Conservation (phyloP, 139 green algal species). For the Tetratostichococcus sp. region DNA sequence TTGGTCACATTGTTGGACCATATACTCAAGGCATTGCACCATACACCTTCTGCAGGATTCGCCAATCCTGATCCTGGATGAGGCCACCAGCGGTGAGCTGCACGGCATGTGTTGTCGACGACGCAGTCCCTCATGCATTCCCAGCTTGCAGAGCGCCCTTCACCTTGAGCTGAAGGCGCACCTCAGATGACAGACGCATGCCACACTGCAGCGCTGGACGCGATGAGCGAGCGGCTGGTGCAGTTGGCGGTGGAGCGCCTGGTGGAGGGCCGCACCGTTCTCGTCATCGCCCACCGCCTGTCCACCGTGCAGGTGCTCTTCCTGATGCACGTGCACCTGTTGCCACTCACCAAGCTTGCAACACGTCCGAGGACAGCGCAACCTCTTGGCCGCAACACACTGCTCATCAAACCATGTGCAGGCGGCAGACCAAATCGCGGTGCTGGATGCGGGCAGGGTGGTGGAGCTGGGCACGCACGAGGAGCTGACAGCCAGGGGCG, state of each 20-base stretch:
- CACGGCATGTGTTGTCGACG: neutral
- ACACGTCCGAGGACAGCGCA: too few species aligned
- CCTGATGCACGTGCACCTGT: too few species aligned
- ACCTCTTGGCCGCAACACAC: too few species aligned
- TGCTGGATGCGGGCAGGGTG: conserved; percentile 48
- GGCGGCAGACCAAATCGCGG: conserved; percentile 51
- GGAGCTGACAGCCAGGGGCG: conserved; percentile 31
- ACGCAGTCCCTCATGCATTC: too few species aligned
- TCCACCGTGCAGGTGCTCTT: conserved; percentile 59
- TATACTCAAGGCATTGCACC: too few species aligned
- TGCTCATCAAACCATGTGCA: too few species aligned
- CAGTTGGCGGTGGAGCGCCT: conserved; percentile 50
- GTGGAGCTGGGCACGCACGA: conserved; percentile 46
- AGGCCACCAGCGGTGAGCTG: conserved; percentile 37
- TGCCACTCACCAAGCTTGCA: too few species aligned
- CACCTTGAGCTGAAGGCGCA: too few species aligned
- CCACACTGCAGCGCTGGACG: conserved; percentile 31
- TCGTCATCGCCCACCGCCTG: conserved; percentile 67
- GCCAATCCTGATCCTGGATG: conserved; percentile 64
- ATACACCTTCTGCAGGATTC: conserved; percentile 34
- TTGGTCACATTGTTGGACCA: too few species aligned
- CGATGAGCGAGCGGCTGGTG: conserved; percentile 45
- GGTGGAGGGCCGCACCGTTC: conserved; percentile 42
- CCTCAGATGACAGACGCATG: too few species aligned
- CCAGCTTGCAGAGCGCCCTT: too few species aligned